These are phyloP conservation scores for Paxillus rubicundulus DNA, from an alignment of 768 basidiomycete genomes.

Conservation along the genomic window DNA sequence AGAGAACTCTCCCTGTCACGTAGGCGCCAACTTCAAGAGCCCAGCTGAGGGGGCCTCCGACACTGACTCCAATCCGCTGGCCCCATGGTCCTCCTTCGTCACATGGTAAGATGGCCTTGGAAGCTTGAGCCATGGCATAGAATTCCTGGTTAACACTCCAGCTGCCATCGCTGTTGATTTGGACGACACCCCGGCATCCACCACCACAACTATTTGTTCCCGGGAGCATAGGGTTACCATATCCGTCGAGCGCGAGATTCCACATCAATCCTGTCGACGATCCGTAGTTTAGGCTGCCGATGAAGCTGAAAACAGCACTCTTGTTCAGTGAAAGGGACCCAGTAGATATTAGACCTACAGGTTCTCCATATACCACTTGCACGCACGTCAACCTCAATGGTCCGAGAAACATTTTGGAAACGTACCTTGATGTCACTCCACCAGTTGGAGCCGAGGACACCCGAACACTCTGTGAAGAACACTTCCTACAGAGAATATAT, in stretches of 20 bases:
- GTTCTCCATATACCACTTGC: conserved; percentile 68
- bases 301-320: conserved; percentile 29
- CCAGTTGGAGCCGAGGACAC: conserved; percentile 68
- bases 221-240: conserved; percentile 62
- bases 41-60: conserved; percentile 55
- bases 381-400: conserved; percentile 8
- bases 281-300: conserved; percentile 35
- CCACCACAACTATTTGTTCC: conserved; percentile 61
- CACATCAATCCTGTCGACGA: conserved; percentile 61
- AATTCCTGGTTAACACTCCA: conserved; percentile 75
- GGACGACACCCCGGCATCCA: conserved; percentile 66
- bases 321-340: conserved; percentile 22
- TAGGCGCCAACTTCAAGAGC: conserved; percentile 65
- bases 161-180: conserved; percentile 60
- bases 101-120: conserved; percentile 68
- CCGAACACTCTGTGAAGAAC: conserved; percentile 61
- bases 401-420: neutral
- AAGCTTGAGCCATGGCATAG: conserved; percentile 72
- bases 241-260: conserved; percentile 67
- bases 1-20: conserved; percentile 52
- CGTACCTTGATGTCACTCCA: conserved; percentile 75
- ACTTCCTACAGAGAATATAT: conserved; percentile 30
- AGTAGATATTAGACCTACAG: conserved; percentile 38
- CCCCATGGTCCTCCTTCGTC: conserved; percentile 68
- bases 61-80: conserved; percentile 61